Evolutionary conservation across 2,329 filamentous ascomycete species (phyloP).

Genomic region (Tolypocladium album): DNA sequence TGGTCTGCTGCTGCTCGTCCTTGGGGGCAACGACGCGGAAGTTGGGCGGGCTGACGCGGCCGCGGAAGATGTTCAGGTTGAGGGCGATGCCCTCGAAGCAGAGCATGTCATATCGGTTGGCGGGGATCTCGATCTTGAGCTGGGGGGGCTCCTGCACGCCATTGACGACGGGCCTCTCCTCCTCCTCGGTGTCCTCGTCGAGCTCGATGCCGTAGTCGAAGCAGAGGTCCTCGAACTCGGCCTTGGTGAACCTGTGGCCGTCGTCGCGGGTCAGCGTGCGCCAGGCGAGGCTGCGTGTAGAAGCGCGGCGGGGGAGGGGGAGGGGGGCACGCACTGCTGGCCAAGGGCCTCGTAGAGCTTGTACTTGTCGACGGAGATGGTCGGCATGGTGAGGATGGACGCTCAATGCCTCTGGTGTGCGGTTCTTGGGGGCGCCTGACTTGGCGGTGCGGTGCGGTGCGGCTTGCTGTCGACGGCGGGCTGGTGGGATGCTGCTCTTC

Average conservation of each 20-base stretch:
- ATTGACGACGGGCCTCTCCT: slow-evolving; percentile 62
- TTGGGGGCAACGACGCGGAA: slow-evolving; percentile 66
- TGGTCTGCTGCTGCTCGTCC: slow-evolving; percentile 63
- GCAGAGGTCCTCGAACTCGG: slow-evolving; percentile 94
- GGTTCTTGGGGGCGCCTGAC: not conserved
- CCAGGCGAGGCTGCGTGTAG: slow-evolving; percentile 4
- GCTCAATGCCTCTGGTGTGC: slow-evolving; percentile 11
- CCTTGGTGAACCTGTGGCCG: slow-evolving; percentile 62
- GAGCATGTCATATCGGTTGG: slow-evolving; percentile 89
- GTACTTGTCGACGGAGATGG: slow-evolving; percentile 92
- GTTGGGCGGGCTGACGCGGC: slow-evolving; percentile 63
- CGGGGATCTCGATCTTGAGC: slow-evolving; percentile 95
- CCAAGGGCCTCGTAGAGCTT: slow-evolving; percentile 89
- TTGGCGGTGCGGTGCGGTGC: slow-evolving; percentile 1
- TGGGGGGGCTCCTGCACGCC: slow-evolving; percentile 80
- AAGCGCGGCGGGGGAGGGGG: slow-evolving; percentile 8
- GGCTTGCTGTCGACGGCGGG: slow-evolving; percentile 2
- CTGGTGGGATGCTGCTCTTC: slow-evolving; percentile 4
- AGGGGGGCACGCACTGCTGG: slow-evolving; percentile 50
- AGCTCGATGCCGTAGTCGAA: slow-evolving; percentile 98
- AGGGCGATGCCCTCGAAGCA: slow-evolving; percentile 95
- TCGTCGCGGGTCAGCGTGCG: slow-evolving; percentile 9
- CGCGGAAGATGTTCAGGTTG: slow-evolving; percentile 92
- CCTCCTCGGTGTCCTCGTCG: slow-evolving; percentile 83
- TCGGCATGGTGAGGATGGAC: slow-evolving; percentile 60